These are phyloP conservation scores for Podila epicladia DNA, from an alignment of 192 early-diverging fungal genomes.

Conservation along the genomic window DNA sequence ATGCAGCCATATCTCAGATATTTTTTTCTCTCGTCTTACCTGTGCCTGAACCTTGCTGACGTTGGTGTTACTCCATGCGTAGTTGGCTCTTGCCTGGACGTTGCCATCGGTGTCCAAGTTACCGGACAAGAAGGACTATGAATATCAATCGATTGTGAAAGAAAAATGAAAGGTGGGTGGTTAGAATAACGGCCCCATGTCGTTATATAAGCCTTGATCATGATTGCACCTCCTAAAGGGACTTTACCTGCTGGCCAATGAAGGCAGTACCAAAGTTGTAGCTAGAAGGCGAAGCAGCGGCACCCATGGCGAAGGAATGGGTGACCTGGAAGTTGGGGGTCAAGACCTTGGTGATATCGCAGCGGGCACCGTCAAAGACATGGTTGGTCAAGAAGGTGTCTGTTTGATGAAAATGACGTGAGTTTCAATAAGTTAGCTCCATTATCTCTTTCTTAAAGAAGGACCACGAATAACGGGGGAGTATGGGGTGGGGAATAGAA, in stretches of 20 bases:
- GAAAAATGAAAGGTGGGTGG: neutral
- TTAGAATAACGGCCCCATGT: neutral
- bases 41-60: constrained; percentile 73
- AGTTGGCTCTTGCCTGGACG: constrained; percentile 84
- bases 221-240: neutral
- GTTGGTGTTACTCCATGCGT: constrained; percentile 79
- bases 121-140: constrained; percentile 88
- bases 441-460: neutral
- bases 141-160: neutral
- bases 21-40: constrained; percentile 23
- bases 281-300: constrained; percentile 78
- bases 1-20: constrained; percentile 5
- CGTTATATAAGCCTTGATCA: neutral
- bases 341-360: constrained; percentile 92
- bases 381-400: constrained; percentile 86
- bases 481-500: neutral
- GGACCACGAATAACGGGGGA: neutral
- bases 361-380: constrained; percentile 94
- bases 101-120: constrained; percentile 94
- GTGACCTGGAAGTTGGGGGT: constrained; percentile 95
- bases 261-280: constrained; percentile 95
- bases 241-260: constrained; percentile 74
- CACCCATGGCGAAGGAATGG: constrained; percentile 91
- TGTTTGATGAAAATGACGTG: constrained; percentile 17
- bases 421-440: neutral